A percentile compares a stretch with the other conserved stretches of the same genome.
Evolutionary conservation across 2,329 filamentous ascomycete species (phyloP).

Genomic region (Fusarium verticillioides): DNA sequence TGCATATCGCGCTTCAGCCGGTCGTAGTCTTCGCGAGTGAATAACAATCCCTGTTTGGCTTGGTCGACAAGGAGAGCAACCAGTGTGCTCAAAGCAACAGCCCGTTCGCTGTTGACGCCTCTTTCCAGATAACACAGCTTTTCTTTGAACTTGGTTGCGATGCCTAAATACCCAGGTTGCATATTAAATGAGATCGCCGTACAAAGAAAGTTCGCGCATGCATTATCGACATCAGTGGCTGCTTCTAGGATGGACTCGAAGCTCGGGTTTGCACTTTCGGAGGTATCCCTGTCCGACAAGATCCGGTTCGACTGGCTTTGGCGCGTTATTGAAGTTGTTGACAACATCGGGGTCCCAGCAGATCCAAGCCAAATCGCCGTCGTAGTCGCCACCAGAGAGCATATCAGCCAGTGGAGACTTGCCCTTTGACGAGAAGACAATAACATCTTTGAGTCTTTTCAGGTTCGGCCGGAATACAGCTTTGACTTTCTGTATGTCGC

Average conservation of each 20-base stretch:
- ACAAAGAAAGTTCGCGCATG: slow-evolving; percentile 59
- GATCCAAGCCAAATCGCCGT: slow-evolving; percentile 82
- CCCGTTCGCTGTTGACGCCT: slow-evolving; percentile 57
- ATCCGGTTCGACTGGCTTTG: slow-evolving; percentile 49
- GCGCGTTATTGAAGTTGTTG: slow-evolving; percentile 72
- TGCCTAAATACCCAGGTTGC: slow-evolving; percentile 67
- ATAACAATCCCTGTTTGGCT: slow-evolving; percentile 64
- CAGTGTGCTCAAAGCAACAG: slow-evolving; percentile 62
- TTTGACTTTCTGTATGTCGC: slow-evolving; percentile 77
- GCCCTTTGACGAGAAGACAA: slow-evolving; percentile 78
- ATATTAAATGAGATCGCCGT: slow-evolving; percentile 69
- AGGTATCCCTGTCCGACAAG: slow-evolving; percentile 61
- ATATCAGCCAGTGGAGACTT: slow-evolving; percentile 72
- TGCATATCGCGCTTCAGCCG: slow-evolving; percentile 34
- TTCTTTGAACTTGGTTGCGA: slow-evolving; percentile 73
- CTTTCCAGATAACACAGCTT: slow-evolving; percentile 69
- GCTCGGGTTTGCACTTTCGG: slow-evolving; percentile 56
- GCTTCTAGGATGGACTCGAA: slow-evolving; percentile 57
- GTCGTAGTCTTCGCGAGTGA: slow-evolving; percentile 47
- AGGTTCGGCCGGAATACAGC: slow-evolving; percentile 69
- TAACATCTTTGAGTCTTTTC: slow-evolving; percentile 77
- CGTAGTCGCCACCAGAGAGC: slow-evolving; percentile 83
- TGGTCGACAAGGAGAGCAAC: slow-evolving; percentile 68
- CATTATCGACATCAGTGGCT: slow-evolving; percentile 45
- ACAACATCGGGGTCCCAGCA: slow-evolving; percentile 78